Base-by-base conservation (phyloP, 345 rosid species). In the Lagerstroemia speciosa region DNA sequence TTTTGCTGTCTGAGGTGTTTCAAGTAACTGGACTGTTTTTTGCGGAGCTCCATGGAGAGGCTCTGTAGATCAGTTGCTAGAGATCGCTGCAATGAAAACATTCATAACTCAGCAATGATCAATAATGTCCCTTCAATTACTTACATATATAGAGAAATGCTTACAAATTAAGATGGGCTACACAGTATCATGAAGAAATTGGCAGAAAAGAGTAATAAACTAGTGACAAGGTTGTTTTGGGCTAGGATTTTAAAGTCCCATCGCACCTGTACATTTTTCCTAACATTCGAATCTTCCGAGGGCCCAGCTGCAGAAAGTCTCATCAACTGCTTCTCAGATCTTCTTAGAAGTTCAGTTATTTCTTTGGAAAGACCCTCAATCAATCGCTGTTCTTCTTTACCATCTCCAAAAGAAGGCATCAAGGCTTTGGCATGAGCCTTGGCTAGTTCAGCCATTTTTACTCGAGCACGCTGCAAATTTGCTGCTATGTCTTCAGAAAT, bases 321-420 rank as follows among this genome's bases (percentile, higher is more conserved):
- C 75, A 80, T 85, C 52, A 95, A 77, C 74, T 81, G 85, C 79
- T 80, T 92, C 82, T 95, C 98, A 3, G 99, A 92, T 78, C 77
- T 88, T 80, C 74, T 92, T 78, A 95, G 76, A 10, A 92, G 73
- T 72, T 78, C 75, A 19, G 99, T 95, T 70, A 90, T 69, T 78
- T 92, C 98, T n/a, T 78, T 91, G 26, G 98, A 90, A 71, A 95
- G 85, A 78, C 77, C 69, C 86, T 95, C 98, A 46, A 95, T 95
- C 70, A 74, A 66, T n/a, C 58, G 87, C 69, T 95, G 99, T 78
- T 89, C 98, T 75, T 92, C 99, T 83, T 82, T 92, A 74, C 87
- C 98, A 67, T 95, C 99, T 48, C 98, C 99, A 73, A 95, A 92
- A 1, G 99, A 95, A 45, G 99, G 99, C 99, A 95, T 92, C 77